A percentile compares a stretch with the other conserved stretches of the same genome.
Conservation (phyloP, 495 filamentous ascomycete genomes). For the Glonium stellatum region DNA sequence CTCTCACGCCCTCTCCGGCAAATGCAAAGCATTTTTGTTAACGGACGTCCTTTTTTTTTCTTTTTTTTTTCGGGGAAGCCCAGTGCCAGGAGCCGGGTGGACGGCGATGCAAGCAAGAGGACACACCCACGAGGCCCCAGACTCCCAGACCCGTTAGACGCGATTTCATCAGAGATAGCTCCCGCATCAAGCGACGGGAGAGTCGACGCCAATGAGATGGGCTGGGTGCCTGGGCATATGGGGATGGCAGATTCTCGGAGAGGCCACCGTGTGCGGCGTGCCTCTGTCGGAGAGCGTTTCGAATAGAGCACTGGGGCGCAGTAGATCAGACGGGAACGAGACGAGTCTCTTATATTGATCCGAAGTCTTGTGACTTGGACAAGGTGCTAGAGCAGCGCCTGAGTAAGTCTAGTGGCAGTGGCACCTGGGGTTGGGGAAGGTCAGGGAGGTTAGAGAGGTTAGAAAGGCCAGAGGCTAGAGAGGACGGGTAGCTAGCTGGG, state of each 20-base stretch:
- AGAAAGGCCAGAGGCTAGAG: neutral
- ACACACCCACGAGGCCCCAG: neutral
- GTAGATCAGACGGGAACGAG: neutral
- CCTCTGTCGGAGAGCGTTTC: neutral
- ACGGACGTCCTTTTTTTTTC: neutral
- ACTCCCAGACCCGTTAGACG: neutral
- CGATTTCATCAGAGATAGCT: neutral
- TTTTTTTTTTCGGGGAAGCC: no score
- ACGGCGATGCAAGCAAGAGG: no score
- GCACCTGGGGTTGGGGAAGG: neutral
- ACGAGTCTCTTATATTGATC: neutral
- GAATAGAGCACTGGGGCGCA: neutral
- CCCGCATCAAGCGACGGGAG: neutral
- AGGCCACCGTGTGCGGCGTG: no score
- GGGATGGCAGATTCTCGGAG: no score
- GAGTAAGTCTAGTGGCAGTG: neutral
- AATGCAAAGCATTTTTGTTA: neutral
- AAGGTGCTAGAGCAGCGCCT: neutral
- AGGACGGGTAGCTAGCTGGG: neutral
- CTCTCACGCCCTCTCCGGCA: neutral
- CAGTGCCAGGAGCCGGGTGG: neutral
- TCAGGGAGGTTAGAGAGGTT: no score
- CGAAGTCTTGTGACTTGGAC: neutral
- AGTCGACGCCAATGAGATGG: neutral
- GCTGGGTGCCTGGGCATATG: no score